Conservation (phyloP, 1,284 basidiomycete species). For the Pascua sp. region DNA sequence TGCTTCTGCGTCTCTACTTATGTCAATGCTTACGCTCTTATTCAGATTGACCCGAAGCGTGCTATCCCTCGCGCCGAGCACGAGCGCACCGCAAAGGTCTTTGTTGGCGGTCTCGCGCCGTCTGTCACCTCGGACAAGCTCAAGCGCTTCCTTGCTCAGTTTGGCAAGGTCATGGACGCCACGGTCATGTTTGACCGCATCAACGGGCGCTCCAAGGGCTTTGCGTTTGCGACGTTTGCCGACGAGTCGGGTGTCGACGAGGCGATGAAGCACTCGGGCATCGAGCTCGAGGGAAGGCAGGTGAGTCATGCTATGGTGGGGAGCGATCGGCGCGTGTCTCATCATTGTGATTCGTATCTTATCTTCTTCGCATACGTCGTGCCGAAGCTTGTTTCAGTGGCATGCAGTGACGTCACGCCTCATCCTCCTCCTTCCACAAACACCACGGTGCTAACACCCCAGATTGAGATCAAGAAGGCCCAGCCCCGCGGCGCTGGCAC, state of each 20-base stretch:
- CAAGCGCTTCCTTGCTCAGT: slow-evolving; percentile 83
- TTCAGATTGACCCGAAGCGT: slow-evolving; percentile 96
- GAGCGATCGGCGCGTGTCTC: too few relatives aligned
- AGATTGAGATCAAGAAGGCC: slow-evolving; percentile 91
- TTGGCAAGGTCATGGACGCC: slow-evolving; percentile 88
- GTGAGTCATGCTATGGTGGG: slow-evolving; percentile 52
- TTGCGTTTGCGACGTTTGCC: slow-evolving; percentile 91
- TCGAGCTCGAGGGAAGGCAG: slow-evolving; percentile 87
- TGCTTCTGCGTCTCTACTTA: too few relatives aligned
- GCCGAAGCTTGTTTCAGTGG: not conserved
- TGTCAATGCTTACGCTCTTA: not conserved
- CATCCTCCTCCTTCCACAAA: not conserved
- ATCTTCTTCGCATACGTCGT: too few relatives aligned
- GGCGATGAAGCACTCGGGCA: slow-evolving; percentile 75
- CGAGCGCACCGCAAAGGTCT: slow-evolving; percentile 84
- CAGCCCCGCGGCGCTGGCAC: slow-evolving; percentile 63
- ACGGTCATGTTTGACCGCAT: slow-evolving; percentile 99
- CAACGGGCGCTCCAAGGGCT: slow-evolving; percentile 91
- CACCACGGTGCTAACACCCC: too few relatives aligned
- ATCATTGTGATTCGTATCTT: too few relatives aligned
- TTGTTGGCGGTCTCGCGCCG: slow-evolving; percentile 90
- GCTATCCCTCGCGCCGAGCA: slow-evolving; percentile 95
- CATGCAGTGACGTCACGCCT: not conserved
- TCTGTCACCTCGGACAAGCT: slow-evolving; percentile 90
- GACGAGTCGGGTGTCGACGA: slow-evolving; percentile 81